Conservation (phyloP, 768 basidiomycete species). For the Tulasnella sp. region DNA sequence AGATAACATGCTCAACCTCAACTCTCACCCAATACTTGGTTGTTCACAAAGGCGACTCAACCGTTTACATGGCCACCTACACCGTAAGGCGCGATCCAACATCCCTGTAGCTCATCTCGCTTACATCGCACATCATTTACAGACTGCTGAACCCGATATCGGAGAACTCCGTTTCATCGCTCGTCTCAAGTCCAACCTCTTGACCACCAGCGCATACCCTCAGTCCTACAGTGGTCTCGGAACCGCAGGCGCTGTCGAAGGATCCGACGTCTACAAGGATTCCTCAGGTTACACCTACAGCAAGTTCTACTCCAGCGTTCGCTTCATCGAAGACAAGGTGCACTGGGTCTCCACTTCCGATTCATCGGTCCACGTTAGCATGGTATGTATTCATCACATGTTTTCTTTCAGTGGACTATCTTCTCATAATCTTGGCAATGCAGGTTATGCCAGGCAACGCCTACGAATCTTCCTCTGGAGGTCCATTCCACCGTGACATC, state of each 20-base stretch:
- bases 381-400: background rate
- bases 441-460: constrained; percentile 29
- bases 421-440: background rate
- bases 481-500: constrained; percentile 38
- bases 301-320: constrained; percentile 31
- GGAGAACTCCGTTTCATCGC: constrained; percentile 41
- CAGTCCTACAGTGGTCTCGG: constrained; percentile 33
- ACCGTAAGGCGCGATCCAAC: background rate
- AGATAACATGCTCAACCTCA: background rate
- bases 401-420: background rate
- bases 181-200: constrained; percentile 32
- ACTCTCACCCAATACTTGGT: constrained; percentile 35
- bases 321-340: constrained; percentile 39
- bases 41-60: constrained; percentile 34
- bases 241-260: constrained; percentile 32
- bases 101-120: background rate
- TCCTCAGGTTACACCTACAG: constrained; percentile 37
- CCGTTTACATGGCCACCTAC: constrained; percentile 36
- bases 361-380: constrained; percentile 25
- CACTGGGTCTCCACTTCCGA: constrained; percentile 38
- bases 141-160: constrained; percentile 19
- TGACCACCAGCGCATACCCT: constrained; percentile 32
- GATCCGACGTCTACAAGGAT: constrained; percentile 33
- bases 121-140: background rate
- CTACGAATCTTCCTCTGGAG: constrained; percentile 39